Evolutionary conservation across 2,329 filamentous ascomycete species (phyloP).

Genomic region (Fusarium sulawesiense): DNA sequence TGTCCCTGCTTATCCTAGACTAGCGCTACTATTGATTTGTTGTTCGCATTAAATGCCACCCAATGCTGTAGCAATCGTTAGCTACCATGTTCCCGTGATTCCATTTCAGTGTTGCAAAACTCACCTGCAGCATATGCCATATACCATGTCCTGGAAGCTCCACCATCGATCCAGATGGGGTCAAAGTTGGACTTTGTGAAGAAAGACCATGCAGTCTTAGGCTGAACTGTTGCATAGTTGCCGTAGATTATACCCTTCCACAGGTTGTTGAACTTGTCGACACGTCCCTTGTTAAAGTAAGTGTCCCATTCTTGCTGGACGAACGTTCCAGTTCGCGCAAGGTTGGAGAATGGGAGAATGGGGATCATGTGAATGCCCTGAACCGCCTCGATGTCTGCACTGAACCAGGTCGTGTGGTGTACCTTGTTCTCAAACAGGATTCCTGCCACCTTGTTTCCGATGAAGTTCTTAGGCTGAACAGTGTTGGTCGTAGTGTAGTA

Average conservation of each 20-base stretch:
- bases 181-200: constrained; percentile 77
- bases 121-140: constrained; percentile 80
- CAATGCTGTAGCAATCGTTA: constrained; percentile 39
- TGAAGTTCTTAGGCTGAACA: constrained; percentile 78
- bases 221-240: constrained; percentile 83
- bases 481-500: constrained; percentile 78
- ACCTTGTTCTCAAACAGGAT: constrained; percentile 95
- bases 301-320: constrained; percentile 85
- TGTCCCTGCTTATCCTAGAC: background rate
- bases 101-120: constrained; percentile 45
- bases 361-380: constrained; percentile 87
- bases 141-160: constrained; percentile 87
- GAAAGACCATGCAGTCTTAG: constrained; percentile 76
- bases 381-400: constrained; percentile 76
- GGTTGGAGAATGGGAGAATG: constrained; percentile 73
- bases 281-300: constrained; percentile 77
- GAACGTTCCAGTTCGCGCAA: constrained; percentile 75
- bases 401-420: constrained; percentile 93
- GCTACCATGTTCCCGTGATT: background rate
- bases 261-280: constrained; percentile 74
- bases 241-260: constrained; percentile 90
- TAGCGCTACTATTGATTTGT: constrained; percentile 3
- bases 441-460: constrained; percentile 78
- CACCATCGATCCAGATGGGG: constrained; percentile 78
- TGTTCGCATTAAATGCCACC: constrained; percentile 28